Percentiles rank a stretch among this genome's conserved stretches.
phyloP scores from a whole-genome alignment of 257 asterid species.

The Verbascum thapsus region DNA sequence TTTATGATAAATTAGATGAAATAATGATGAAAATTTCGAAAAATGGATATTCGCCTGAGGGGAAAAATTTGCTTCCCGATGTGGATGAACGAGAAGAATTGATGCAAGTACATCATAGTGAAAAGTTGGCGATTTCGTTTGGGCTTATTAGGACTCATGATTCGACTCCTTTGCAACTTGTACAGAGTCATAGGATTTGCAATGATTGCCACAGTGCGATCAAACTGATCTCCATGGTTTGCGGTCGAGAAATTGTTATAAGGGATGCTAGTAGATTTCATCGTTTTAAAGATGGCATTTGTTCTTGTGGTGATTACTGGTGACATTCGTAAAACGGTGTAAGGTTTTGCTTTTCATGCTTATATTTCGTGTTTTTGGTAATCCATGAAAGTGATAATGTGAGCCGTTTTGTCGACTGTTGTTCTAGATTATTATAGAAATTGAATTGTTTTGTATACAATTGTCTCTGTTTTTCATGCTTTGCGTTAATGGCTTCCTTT shows the following conservation, averaged over 20 bases:
- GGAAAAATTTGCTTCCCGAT: slow-evolving; percentile 71
- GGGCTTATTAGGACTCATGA: slow-evolving; percentile 71
- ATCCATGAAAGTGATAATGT: too few relatives aligned
- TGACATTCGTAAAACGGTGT: too few relatives aligned
- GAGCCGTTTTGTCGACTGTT: too few relatives aligned
- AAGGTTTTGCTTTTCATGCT: too few relatives aligned
- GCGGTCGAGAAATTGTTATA: slow-evolving; percentile 55
- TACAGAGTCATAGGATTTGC: slow-evolving; percentile 84
- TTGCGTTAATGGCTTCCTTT: too few relatives aligned
- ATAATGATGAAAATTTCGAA: slow-evolving; percentile 48
- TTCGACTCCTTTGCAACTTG: slow-evolving; percentile 72
- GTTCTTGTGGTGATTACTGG: slow-evolving; percentile 96
- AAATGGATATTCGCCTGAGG: slow-evolving; percentile 49
- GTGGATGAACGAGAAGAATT: slow-evolving; percentile 65
- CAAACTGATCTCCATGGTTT: slow-evolving; percentile 57
- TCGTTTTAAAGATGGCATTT: slow-evolving; percentile 57
- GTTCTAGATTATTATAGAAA: too few relatives aligned
- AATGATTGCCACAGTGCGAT: slow-evolving; percentile 70
- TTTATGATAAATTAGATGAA: slow-evolving; percentile 51
- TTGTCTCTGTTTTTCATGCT: too few relatives aligned
- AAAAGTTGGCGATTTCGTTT: slow-evolving; percentile 82
- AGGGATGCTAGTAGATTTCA: slow-evolving; percentile 91
- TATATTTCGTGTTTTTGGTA: too few relatives aligned
- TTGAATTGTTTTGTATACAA: too few relatives aligned
- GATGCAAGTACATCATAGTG: slow-evolving; percentile 61